phyloP scores from a whole-genome alignment of 2,329 filamentous ascomycete species.

The Microdochium paspali region DNA sequence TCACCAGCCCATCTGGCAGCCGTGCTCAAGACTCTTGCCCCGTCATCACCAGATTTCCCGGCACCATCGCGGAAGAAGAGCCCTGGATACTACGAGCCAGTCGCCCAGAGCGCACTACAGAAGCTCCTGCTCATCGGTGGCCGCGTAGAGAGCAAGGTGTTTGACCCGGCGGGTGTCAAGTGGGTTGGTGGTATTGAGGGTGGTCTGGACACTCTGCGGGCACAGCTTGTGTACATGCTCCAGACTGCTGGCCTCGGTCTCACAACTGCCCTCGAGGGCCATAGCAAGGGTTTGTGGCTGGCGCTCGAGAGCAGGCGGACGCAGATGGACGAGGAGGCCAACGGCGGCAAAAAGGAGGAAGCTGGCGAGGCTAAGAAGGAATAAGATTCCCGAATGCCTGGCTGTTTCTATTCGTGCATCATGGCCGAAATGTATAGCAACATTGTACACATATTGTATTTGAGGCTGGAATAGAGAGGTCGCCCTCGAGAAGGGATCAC shows the following conservation, averaged over 20 bases:
- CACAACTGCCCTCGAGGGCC: constrained; percentile 69
- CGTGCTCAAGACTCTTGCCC: constrained; percentile 68
- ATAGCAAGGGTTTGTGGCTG: constrained; percentile 74
- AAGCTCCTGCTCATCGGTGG: constrained; percentile 85
- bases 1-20: constrained; percentile 77
- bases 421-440: constrained; percentile 7
- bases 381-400: constrained; percentile 4
- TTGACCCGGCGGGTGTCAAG: constrained; percentile 61
- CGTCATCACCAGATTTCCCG: constrained; percentile 63
- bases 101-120: constrained; percentile 71
- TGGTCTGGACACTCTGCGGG: constrained; percentile 70
- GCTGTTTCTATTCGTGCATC: constrained; percentile 7
- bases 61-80: constrained; percentile 66
- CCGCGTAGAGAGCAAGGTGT: constrained; percentile 74
- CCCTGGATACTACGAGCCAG: constrained; percentile 71
- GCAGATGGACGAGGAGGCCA: constrained; percentile 67
- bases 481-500: no score
- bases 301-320: constrained; percentile 75
- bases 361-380: constrained; percentile 13
- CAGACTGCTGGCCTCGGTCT: constrained; percentile 72
- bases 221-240: constrained; percentile 72
- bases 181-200: constrained; percentile 69
- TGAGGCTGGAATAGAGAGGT: constrained; percentile 6
- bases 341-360: constrained; percentile 20
- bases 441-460: no score